phyloP scores from a whole-genome alignment of 2,329 filamentous ascomycete species.

The Penicillium sp. region DNA sequence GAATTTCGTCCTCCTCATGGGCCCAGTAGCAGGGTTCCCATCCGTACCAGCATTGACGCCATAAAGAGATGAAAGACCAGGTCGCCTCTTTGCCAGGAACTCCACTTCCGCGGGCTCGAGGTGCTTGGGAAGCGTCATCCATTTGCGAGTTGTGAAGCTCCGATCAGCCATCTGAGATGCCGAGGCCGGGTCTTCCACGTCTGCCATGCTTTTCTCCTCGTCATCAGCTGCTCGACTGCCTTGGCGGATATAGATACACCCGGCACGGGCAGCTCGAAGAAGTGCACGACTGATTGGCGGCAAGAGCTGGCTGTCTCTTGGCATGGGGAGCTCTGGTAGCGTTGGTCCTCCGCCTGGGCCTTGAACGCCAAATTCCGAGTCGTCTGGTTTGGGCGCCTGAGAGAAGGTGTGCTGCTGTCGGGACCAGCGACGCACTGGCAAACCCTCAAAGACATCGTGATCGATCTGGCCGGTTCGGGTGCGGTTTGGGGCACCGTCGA shows the following conservation, averaged over 20 bases:
- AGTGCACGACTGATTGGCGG: slow-evolving; percentile 73
- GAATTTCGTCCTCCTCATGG: slow-evolving; percentile 72
- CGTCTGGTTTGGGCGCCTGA: slow-evolving; percentile 57
- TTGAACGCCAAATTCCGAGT: slow-evolving; percentile 30
- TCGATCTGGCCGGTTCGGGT: slow-evolving; percentile 46
- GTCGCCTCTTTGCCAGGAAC: slow-evolving; percentile 54
- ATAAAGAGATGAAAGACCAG: slow-evolving; percentile 50
- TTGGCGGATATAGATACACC: slow-evolving; percentile 64
- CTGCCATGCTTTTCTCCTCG: slow-evolving; percentile 31
- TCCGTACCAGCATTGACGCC: slow-evolving; percentile 24
- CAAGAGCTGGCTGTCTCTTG: slow-evolving; percentile 70
- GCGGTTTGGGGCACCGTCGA: slow-evolving; percentile 39
- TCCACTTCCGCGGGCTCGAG: slow-evolving; percentile 52
- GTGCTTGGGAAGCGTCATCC: slow-evolving; percentile 49
- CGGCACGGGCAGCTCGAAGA: slow-evolving; percentile 69
- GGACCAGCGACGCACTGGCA: slow-evolving; percentile 86
- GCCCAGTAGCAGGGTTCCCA: slow-evolving; percentile 34
- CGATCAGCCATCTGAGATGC: slow-evolving; percentile 31
- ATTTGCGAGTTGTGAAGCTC: slow-evolving; percentile 51
- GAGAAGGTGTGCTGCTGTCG: slow-evolving; percentile 61
- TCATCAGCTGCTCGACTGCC: slow-evolving; percentile 36
- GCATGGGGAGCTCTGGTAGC: slow-evolving; percentile 73
- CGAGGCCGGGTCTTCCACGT: slow-evolving; percentile 27
- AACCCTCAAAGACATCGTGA: slow-evolving; percentile 60
- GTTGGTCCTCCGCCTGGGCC: slow-evolving; percentile 22